Conservation (phyloP, 2,329 filamentous ascomycete species). For the Xenosphaeropsis pyriputrescens region DNA sequence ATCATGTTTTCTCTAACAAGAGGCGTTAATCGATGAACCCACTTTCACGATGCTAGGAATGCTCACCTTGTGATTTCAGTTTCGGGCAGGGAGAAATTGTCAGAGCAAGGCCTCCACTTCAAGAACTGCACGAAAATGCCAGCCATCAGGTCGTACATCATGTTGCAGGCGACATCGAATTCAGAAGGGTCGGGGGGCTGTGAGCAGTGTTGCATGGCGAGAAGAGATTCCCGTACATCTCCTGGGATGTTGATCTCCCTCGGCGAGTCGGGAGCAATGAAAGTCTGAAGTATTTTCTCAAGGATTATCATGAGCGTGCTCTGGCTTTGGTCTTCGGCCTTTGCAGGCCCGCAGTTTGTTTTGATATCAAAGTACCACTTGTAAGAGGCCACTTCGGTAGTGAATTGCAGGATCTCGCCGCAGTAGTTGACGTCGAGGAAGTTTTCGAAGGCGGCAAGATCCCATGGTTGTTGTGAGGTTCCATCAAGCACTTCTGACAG, state of each 20-base stretch:
- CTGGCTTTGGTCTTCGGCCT: background rate
- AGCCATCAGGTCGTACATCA: background rate
- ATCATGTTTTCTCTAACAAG: too few relatives aligned
- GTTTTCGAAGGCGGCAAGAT: background rate
- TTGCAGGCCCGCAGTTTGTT: background rate
- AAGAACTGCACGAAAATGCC: background rate
- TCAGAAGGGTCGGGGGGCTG: background rate
- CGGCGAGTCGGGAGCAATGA: background rate
- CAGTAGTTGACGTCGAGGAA: background rate
- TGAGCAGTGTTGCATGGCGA: background rate
- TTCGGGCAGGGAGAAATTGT: too few relatives aligned
- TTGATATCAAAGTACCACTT: background rate
- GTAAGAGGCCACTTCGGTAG: background rate
- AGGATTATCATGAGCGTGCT: background rate
- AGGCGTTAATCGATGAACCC: too few relatives aligned
- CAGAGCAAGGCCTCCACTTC: too few relatives aligned
- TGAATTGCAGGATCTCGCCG: background rate
- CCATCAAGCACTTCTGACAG: too few relatives aligned
- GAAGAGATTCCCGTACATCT: background rate
- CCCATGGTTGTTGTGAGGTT: background rate
- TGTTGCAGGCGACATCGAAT: background rate
- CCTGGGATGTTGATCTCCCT: background rate
- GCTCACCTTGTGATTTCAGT: too few relatives aligned
- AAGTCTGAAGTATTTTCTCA: background rate
- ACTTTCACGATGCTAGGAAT: too few relatives aligned